Evolutionary conservation across 2,329 filamentous ascomycete species (phyloP).

Genomic region (Alternaria sp.): DNA sequence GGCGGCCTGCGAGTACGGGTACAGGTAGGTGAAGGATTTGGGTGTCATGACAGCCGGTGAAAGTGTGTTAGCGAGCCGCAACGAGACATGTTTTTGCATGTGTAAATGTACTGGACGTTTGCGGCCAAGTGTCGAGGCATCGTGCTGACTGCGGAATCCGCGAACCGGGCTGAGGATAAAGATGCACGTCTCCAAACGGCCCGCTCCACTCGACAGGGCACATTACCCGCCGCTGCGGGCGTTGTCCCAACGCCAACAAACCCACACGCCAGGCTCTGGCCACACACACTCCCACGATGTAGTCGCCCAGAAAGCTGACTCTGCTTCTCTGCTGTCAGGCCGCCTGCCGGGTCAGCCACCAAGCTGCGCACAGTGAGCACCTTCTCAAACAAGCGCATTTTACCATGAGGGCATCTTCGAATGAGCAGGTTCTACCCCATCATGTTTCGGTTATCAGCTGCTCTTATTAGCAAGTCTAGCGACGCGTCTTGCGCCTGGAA

Average conservation of each 20-base stretch:
- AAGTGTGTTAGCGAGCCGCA: neutral
- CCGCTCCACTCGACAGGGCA: conserved; percentile 5
- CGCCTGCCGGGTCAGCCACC: neutral
- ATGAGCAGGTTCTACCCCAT: neutral
- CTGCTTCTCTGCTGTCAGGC: neutral
- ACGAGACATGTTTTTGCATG: neutral
- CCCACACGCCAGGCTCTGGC: conserved; percentile 1
- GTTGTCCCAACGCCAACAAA: neutral
- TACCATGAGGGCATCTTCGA: neutral
- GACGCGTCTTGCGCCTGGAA: neutral
- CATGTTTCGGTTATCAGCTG: neutral
- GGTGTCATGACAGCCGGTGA: conserved; percentile 2
- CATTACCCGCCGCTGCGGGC: conserved; percentile 1
- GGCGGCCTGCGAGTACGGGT: conserved; percentile 21
- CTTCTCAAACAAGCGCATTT: neutral
- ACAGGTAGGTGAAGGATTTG: neutral
- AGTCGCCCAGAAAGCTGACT: neutral
- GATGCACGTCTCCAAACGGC: neutral
- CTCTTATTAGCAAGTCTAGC: neutral
- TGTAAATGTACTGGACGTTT: neutral
- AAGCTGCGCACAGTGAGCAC: neutral
- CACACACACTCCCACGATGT: neutral
- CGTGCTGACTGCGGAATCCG: neutral
- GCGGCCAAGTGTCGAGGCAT: neutral
- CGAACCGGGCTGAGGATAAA: conserved; percentile 1